phyloP scores from a whole-genome alignment of 345 rosid genomes.

The Gossypium bickii region DNA sequence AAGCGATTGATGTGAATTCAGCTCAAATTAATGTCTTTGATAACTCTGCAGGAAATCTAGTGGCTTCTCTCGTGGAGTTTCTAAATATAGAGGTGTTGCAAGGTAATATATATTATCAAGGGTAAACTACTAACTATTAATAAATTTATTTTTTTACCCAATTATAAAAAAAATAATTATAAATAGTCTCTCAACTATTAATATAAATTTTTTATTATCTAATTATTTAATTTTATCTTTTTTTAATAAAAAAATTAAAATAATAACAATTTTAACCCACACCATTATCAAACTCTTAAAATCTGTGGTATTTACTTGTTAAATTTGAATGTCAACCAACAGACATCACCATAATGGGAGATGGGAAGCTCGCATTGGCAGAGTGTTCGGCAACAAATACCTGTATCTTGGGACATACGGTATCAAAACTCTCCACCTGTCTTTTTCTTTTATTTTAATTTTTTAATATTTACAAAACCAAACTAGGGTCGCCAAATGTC shows the following conservation, averaged over 20 bases:
- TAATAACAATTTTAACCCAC: no score
- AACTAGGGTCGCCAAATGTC: neutral
- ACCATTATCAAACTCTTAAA: no score
- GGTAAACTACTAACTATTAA: no score
- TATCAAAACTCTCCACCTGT: conserved; percentile 8
- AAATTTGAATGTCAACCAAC: neutral
- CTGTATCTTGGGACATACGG: conserved; percentile 74
- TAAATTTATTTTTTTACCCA: no score
- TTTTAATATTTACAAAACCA: neutral
- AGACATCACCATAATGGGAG: conserved; percentile 81
- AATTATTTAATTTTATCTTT: no score
- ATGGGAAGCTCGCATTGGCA: conserved; percentile 77
- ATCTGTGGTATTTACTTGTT: neutral
- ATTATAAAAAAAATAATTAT: no score
- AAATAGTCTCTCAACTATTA: no score
- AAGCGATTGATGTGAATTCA: neutral
- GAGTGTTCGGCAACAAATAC: conserved; percentile 76
- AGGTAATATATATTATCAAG: conserved; percentile 39
- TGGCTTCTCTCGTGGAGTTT: conserved; percentile 94
- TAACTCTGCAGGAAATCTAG: conserved; percentile 64
- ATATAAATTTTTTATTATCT: no score
- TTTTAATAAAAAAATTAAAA: no score
- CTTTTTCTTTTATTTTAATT: neutral
- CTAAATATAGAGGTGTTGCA: conserved; percentile 94
- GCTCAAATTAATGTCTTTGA: neutral